These are phyloP conservation scores for Blastobotrys robertii DNA, from an alignment of 805 yeast species.

Conservation along the genomic window DNA sequence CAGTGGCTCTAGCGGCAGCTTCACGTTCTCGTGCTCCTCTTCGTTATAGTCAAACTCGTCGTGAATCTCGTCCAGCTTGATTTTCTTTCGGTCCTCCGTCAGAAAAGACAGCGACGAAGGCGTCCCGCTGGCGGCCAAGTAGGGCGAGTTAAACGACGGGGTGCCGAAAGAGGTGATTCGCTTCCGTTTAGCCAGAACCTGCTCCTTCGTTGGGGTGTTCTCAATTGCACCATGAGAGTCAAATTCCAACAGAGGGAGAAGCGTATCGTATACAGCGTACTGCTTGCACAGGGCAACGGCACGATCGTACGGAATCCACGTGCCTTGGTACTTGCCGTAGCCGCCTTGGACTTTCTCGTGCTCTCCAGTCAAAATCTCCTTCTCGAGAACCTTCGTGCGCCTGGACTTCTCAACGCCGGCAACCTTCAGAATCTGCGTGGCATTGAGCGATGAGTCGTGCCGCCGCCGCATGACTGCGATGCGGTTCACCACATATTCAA, in stretches of 20 bases:
- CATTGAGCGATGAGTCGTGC: conserved; percentile 57
- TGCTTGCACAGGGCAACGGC: conserved; percentile 51
- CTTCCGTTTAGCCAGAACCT: conserved; percentile 32
- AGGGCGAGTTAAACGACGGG: too few species aligned
- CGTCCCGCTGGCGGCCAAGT: too few species aligned
- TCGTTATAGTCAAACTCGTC: too few species aligned
- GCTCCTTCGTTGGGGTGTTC: conserved; percentile 41
- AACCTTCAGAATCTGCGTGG: conserved; percentile 59
- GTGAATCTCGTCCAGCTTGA: too few species aligned
- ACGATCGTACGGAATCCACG: conserved; percentile 59
- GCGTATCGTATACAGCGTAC: conserved; percentile 45
- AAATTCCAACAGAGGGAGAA: conserved; percentile 41
- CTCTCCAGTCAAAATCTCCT: conserved; percentile 51
- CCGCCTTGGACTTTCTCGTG: conserved; percentile 70
- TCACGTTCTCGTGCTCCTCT: too few species aligned
- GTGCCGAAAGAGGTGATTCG: neutral
- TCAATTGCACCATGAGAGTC: conserved; percentile 30
- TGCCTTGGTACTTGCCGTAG: conserved; percentile 66
- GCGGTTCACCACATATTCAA: conserved; percentile 51
- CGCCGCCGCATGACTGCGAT: conserved; percentile 60
- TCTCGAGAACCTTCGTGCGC: conserved; percentile 53
- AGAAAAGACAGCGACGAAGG: too few species aligned
- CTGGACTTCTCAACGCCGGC: conserved; percentile 60
- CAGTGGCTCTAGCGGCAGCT: too few species aligned
- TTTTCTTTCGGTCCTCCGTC: too few species aligned